phyloP scores from a whole-genome alignment of 371 early-diverging fungal genomes.

The Mucor irregularis region DNA sequence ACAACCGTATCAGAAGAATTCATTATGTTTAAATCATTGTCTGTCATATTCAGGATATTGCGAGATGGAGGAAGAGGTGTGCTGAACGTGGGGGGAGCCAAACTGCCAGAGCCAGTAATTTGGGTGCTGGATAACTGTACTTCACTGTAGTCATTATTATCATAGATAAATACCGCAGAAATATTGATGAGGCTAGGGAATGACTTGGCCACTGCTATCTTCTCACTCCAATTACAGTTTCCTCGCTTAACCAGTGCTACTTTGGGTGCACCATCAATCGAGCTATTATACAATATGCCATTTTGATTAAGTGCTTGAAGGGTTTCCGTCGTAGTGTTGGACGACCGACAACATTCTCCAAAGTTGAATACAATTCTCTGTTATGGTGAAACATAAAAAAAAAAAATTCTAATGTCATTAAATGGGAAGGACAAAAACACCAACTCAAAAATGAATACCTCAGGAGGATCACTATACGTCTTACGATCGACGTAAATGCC shows the following conservation, averaged over 20 bases:
- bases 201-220: slow-evolving; percentile 13
- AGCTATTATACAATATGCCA: neutral
- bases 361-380: slow-evolving; percentile 32
- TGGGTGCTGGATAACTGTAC: slow-evolving; percentile 1
- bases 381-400: neutral
- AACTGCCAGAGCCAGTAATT: slow-evolving; percentile 2
- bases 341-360: slow-evolving; percentile 19
- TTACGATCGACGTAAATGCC: slow-evolving; percentile 7
- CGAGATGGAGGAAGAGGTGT: slow-evolving; percentile 14
- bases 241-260: slow-evolving; percentile 31
- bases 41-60: slow-evolving; percentile 23
- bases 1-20: slow-evolving; percentile 5
- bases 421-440: neutral
- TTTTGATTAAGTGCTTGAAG: slow-evolving; percentile 15
- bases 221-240: slow-evolving; percentile 32
- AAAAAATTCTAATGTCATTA: neutral
- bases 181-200: slow-evolving; percentile 11
- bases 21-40: slow-evolving; percentile 16
- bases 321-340: slow-evolving; percentile 17
- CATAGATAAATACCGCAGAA: slow-evolving; percentile 27
- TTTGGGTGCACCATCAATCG: slow-evolving; percentile 13
- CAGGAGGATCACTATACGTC: slow-evolving; percentile 1
- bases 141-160: slow-evolving; percentile 17
- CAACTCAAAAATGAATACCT: slow-evolving; percentile 3
- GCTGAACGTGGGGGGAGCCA: slow-evolving; percentile 2